Evolutionary conservation across 2,329 filamentous ascomycete species (phyloP).

Genomic region (Aureobasidium sp.): DNA sequence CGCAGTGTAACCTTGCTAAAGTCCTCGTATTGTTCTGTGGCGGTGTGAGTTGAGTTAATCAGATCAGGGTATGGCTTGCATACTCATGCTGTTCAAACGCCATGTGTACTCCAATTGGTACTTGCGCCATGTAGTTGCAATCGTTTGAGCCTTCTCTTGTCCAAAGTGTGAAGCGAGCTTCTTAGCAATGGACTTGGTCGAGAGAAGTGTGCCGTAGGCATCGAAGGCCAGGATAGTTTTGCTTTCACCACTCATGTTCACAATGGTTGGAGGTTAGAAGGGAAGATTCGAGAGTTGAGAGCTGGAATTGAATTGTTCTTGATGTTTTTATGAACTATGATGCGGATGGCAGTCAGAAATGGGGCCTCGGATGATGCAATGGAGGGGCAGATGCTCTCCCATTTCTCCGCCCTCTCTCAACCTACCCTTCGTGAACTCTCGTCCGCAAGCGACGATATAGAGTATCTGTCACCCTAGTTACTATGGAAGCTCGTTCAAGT

Average conservation of each 20-base stretch:
- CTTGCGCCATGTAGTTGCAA: slow-evolving; percentile 57
- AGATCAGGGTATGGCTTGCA: slow-evolving; percentile 18
- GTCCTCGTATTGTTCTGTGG: slow-evolving; percentile 50
- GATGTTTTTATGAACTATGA: neutral
- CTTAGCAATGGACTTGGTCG: slow-evolving; percentile 59
- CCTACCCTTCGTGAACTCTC: neutral
- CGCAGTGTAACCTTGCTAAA: slow-evolving; percentile 58
- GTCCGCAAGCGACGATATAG: neutral
- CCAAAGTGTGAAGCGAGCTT: slow-evolving; percentile 53
- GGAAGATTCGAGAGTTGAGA: neutral
- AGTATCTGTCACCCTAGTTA: neutral
- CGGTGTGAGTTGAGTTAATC: neutral
- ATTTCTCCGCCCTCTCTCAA: slow-evolving; percentile 4
- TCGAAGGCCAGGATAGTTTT: slow-evolving; percentile 60
- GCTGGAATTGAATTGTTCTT: neutral
- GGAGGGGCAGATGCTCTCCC: neutral
- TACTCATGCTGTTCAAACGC: slow-evolving; percentile 69
- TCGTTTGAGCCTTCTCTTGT: slow-evolving; percentile 46
- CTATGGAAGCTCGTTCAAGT: neutral
- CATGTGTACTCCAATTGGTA: slow-evolving; percentile 74
- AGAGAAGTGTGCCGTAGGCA: slow-evolving; percentile 67
- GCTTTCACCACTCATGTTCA: neutral
- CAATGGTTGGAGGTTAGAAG: neutral
- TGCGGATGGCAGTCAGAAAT: neutral
- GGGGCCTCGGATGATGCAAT: slow-evolving; percentile 12